Evolutionary conservation across 1,284 basidiomycete genomes (phyloP).

Genomic region (Lentinus polychrous): DNA sequence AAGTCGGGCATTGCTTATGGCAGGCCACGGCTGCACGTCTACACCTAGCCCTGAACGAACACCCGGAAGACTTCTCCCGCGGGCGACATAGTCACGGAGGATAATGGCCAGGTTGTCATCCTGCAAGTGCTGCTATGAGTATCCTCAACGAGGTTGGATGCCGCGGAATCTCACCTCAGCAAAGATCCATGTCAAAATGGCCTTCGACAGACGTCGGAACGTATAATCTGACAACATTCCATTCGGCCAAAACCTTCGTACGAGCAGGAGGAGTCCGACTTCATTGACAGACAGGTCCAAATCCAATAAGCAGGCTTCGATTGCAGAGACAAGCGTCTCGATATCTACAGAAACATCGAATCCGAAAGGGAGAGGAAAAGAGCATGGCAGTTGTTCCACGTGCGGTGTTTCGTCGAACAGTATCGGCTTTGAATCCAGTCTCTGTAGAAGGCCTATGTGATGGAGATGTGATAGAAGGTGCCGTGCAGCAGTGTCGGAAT

Average conservation of each 20-base stretch:
- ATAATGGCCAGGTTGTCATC: slow-evolving; percentile 56
- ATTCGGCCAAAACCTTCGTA: slow-evolving; percentile 65
- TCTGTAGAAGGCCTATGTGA: slow-evolving; percentile 53
- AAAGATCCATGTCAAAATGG: slow-evolving; percentile 53
- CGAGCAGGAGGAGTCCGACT: slow-evolving; percentile 58
- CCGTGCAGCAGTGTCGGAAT: slow-evolving; percentile 44
- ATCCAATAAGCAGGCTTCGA: slow-evolving; percentile 67
- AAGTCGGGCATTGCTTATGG: slow-evolving; percentile 28
- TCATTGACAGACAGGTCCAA: slow-evolving; percentile 71
- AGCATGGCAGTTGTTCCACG: slow-evolving; percentile 33
- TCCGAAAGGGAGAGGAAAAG: slow-evolving; percentile 62
- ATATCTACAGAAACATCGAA: slow-evolving; percentile 68
- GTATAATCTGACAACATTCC: slow-evolving; percentile 66
- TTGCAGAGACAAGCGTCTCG: slow-evolving; percentile 60
- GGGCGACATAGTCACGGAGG: slow-evolving; percentile 56
- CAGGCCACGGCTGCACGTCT: slow-evolving; percentile 45
- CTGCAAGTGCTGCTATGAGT: slow-evolving; percentile 26
- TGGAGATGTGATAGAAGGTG: slow-evolving; percentile 54
- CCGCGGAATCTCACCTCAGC: slow-evolving; percentile 45
- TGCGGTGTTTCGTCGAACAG: slow-evolving; percentile 30
- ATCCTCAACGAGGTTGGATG: not conserved
- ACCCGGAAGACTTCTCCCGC: slow-evolving; percentile 51
- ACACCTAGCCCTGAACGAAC: slow-evolving; percentile 36
- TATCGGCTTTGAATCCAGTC: slow-evolving; percentile 30
- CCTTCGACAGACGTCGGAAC: slow-evolving; percentile 43